Percentiles rank a stretch among this genome's conserved stretches.
These are phyloP conservation scores for Pyrus betulifolia DNA, from an alignment of 306 rosid species.

Conservation along the genomic window DNA sequence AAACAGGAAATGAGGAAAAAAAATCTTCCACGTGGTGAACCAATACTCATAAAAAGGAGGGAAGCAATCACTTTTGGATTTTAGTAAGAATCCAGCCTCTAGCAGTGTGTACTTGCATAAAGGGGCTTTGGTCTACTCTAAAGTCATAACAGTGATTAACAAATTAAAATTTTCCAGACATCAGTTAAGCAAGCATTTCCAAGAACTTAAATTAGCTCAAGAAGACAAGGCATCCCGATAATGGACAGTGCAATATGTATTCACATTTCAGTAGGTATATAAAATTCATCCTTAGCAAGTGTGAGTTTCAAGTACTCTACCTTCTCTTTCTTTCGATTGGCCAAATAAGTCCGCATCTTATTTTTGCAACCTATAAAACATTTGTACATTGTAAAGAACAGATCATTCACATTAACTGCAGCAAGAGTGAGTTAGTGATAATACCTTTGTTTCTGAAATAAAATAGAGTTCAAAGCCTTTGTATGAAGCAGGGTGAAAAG, in stretches of 20 bases:
- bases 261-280: neutral
- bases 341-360: slow-evolving; percentile 67
- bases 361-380: slow-evolving; percentile 65
- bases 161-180: neutral
- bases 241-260: neutral
- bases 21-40: neutral
- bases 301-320: slow-evolving; percentile 23
- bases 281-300: neutral
- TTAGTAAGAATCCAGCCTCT: neutral
- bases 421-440: neutral
- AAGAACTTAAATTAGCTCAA: neutral
- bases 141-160: neutral
- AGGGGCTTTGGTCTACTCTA: neutral
- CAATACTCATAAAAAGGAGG: neutral
- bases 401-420: slow-evolving; percentile 1
- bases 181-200: neutral
- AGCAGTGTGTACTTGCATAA: neutral
- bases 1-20: neutral
- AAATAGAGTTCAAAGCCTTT: slow-evolving; percentile 56
- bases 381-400: slow-evolving; percentile 16
- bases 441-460: slow-evolving; percentile 83
- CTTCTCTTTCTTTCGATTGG: slow-evolving; percentile 50
- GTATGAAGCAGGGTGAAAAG: slow-evolving; percentile 56
- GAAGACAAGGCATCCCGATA: neutral
- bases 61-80: neutral